Evolutionary conservation across 768 basidiomycete species (phyloP).

Genomic region (Dacryopinax spathularia): DNA sequence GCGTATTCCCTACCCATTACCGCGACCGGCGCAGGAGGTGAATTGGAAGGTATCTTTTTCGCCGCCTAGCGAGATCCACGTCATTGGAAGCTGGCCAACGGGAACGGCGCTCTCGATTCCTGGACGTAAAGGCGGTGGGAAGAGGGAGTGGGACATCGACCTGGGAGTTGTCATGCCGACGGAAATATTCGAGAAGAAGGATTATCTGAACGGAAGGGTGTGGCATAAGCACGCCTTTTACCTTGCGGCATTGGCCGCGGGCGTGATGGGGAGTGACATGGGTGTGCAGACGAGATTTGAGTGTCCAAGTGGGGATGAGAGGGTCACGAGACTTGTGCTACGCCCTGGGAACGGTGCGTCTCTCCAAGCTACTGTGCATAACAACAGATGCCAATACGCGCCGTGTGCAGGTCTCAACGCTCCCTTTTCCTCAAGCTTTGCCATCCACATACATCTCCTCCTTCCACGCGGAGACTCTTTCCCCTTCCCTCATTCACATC

Average conservation of each 20-base stretch:
- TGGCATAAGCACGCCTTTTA: conserved; percentile 90
- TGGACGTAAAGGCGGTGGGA: conserved; percentile 59
- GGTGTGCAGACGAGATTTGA: conserved; percentile 48
- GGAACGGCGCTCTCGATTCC: conserved; percentile 23
- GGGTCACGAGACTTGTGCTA: conserved; percentile 51
- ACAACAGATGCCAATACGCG: background rate
- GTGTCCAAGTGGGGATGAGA: conserved; percentile 44
- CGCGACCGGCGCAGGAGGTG: conserved; percentile 57
- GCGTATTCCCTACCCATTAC: conserved; percentile 53
- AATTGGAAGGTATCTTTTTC: conserved; percentile 84
- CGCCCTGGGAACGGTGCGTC: conserved; percentile 38
- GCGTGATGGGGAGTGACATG: conserved; percentile 32
- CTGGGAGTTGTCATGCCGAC: conserved; percentile 76
- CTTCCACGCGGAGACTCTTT: conserved; percentile 49
- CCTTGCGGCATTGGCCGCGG: conserved; percentile 60
- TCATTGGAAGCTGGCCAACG: conserved; percentile 81
- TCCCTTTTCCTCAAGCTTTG: conserved; percentile 42
- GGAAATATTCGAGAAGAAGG: conserved; percentile 92
- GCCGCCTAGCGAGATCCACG: conserved; percentile 54
- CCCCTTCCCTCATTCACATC: conserved; percentile 33
- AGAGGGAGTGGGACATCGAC: conserved; percentile 54
- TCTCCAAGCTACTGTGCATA: background rate
- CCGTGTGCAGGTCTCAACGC: conserved; percentile 4
- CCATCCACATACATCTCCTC: conserved; percentile 61
- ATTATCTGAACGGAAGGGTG: conserved; percentile 75